Evolutionary conservation across 2,329 filamentous ascomycete genomes (phyloP), one percentile per base, ranked within the genome.

Genomic region (Zalaria sp.): DNA sequence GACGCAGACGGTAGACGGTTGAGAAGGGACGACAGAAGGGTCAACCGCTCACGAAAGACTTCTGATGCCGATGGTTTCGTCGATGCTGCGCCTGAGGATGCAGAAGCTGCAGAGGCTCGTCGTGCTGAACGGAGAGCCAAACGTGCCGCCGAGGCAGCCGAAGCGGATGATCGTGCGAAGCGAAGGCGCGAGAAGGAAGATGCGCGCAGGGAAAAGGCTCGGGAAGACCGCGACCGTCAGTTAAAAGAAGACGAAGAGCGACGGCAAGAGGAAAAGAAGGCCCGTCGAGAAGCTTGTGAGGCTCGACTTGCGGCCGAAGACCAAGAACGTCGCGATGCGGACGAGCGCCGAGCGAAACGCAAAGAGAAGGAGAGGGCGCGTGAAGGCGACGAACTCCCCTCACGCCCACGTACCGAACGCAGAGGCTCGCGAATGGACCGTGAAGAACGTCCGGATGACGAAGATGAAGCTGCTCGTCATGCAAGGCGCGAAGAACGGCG

Each of bases 71-170:
- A 55, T 35, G 11, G 28, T 28, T 27, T 49, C 28, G 47, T 49
- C 11, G 53, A 57, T 32, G 47, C 49, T 26, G 53, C 49, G 3
- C 51, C 50, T 25, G 37, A 47, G 34, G 57, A 57, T 34, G 46
- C 46, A 3, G 56, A 60, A 34, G 58, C 60, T 29, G 44, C 43
- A 31, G 53, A 57, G 44, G 55, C 53, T 34, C 52, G 60, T 10
- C 50, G 57, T 4, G 55, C 56, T n/a, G 59, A 61, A 35, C 53
- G 55, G 27, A 52, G 52, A 34, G 57, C 47, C 10, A 48, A 58
- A 25, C 55, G 54, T 9, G 62, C 61, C 42, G 59, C 58, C 28
- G 63, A 66, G 36, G 60, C 55, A 4, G 59, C 61, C 28, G 60
- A 61, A 35, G 53, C 50, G 10, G 60, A 62, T 29, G 53, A 51